A percentile compares a stretch with the other conserved stretches of the same genome.
Conservation (phyloP, 2,329 filamentous ascomycete species). For the Venturia asperata region DNA sequence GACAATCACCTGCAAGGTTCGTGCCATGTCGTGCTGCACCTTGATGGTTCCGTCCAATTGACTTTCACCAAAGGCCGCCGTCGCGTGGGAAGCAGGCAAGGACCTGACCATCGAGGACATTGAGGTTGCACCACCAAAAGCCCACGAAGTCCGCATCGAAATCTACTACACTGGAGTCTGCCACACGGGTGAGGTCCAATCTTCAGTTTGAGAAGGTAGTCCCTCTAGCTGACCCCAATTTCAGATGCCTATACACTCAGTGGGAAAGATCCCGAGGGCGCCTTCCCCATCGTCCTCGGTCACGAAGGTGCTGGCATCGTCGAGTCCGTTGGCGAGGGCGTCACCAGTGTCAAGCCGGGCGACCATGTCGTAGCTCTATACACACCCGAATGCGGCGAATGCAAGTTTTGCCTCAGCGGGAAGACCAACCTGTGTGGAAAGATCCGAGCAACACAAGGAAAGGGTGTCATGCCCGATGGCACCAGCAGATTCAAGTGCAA, state of each 20-base stretch:
- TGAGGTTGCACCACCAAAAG: conserved; percentile 81
- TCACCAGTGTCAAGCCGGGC: conserved; percentile 87
- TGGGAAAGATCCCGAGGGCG: conserved; percentile 88
- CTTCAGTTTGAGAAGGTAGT: not conserved
- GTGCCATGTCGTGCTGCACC: conserved; percentile 82
- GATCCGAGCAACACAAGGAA: conserved; percentile 94
- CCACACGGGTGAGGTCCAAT: conserved; percentile 70
- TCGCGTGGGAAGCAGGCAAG: conserved; percentile 95
- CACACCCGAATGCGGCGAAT: conserved; percentile 93
- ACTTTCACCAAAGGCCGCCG: conserved; percentile 58
- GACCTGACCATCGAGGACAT: conserved; percentile 83
- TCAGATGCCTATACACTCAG: conserved; percentile 54
- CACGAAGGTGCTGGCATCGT: conserved; percentile 39
- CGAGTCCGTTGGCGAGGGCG: conserved; percentile 70
- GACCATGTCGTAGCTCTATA: conserved; percentile 63
- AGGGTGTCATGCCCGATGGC: conserved; percentile 94
- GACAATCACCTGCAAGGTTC: conserved; percentile 93
- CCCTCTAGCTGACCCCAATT: not conserved
- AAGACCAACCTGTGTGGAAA: conserved; percentile 99
- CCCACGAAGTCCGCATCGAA: conserved; percentile 93
- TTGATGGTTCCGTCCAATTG: conserved; percentile 60
- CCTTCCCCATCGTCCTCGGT: conserved; percentile 38
- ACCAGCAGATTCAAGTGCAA: conserved; percentile 91
- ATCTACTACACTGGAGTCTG: conserved; percentile 98
- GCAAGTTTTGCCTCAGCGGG: conserved; percentile 99